These are phyloP conservation scores for Podaxis pistillaris DNA, from an alignment of 768 basidiomycete species.

Conservation along the genomic window DNA sequence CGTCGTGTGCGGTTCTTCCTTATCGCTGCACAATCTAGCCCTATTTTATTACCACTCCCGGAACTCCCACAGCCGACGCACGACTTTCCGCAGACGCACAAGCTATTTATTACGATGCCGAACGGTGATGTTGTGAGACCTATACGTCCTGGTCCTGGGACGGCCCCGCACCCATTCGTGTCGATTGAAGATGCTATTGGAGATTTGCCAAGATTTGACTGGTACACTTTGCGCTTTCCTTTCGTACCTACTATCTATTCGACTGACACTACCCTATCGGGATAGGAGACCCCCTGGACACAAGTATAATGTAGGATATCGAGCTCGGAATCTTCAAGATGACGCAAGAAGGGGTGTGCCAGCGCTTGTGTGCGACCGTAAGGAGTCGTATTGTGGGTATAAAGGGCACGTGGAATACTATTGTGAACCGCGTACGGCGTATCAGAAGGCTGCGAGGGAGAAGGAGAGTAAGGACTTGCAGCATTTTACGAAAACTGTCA, in stretches of 20 bases:
- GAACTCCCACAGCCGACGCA: slow-evolving; percentile 57
- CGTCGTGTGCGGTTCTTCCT: slow-evolving; percentile 52
- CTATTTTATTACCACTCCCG: slow-evolving; percentile 32
- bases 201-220: slow-evolving; percentile 73
- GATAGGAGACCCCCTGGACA: slow-evolving; percentile 37
- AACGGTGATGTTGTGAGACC: slow-evolving; percentile 39
- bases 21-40: slow-evolving; percentile 42
- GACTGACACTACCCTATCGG: not conserved
- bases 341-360: slow-evolving; percentile 27
- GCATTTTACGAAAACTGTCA: slow-evolving; percentile 61
- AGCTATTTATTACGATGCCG: slow-evolving; percentile 51
- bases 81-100: slow-evolving; percentile 41
- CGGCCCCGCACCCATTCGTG: slow-evolving; percentile 55
- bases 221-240: slow-evolving; percentile 39
- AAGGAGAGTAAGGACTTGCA: slow-evolving; percentile 53
- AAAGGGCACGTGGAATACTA: slow-evolving; percentile 31
- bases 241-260: not conserved
- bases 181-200: slow-evolving; percentile 71
- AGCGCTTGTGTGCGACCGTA: slow-evolving; percentile 33
- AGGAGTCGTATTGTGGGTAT: slow-evolving; percentile 35
- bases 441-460: slow-evolving; percentile 47
- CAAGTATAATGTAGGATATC: slow-evolving; percentile 11
- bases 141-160: slow-evolving; percentile 46
- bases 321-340: slow-evolving; percentile 19
- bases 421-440: slow-evolving; percentile 35